A percentile compares a stretch with the other conserved stretches of the same genome.
phyloP scores from a whole-genome alignment of 129 eudicot species.

The carrot (Daucus carota) region DNA sequence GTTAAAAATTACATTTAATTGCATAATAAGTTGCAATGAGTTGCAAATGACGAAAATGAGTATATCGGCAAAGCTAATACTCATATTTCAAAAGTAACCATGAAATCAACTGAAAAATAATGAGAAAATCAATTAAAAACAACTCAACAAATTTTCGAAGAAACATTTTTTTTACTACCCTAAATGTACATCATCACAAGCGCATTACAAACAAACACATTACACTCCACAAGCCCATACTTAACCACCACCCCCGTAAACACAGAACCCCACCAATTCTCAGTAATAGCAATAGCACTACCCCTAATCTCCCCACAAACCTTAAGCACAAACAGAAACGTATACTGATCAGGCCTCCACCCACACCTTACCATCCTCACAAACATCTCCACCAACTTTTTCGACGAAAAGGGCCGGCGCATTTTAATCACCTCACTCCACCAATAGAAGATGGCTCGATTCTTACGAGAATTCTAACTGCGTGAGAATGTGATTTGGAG shows the following conservation, averaged over 20 bases:
- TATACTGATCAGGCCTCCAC: constrained; percentile 57
- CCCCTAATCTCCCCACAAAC: constrained; percentile 46
- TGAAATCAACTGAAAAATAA: too few relatives aligned
- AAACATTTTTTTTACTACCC: too few relatives aligned
- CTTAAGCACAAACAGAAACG: constrained; percentile 61
- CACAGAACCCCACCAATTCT: constrained; percentile 17
- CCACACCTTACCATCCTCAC: constrained; percentile 33
- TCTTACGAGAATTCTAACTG: constrained; percentile 29
- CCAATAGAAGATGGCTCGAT: constrained; percentile 34
- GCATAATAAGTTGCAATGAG: too few relatives aligned
- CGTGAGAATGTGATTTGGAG: constrained; percentile 27
- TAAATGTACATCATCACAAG: constrained; percentile 66
- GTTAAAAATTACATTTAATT: too few relatives aligned
- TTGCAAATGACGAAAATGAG: too few relatives aligned
- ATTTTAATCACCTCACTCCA: constrained; percentile 52
- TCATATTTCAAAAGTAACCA: too few relatives aligned
- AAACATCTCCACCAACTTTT: constrained; percentile 28
- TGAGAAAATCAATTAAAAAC: too few relatives aligned
- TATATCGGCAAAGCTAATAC: too few relatives aligned
- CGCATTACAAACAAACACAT: constrained; percentile 65
- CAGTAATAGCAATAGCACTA: too few relatives aligned
- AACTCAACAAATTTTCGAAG: too few relatives aligned
- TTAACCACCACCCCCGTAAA: constrained; percentile 37
- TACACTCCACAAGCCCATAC: constrained; percentile 31
- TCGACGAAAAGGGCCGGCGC: constrained; percentile 12